phyloP scores from a whole-genome alignment of 768 basidiomycete species.

The Psilocybe sp. region DNA sequence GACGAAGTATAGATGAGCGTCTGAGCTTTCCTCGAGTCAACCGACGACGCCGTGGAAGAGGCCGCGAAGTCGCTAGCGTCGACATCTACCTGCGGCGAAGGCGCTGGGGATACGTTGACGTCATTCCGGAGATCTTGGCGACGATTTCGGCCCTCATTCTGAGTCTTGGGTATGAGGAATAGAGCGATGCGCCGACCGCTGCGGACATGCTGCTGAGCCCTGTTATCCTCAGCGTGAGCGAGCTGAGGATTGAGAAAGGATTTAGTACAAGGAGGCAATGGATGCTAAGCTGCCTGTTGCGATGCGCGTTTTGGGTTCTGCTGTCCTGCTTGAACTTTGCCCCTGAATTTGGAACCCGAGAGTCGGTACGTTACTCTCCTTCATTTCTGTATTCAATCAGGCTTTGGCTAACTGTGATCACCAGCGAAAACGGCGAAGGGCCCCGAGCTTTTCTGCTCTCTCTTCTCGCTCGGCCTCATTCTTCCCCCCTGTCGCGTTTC shows the following conservation, averaged over 20 bases:
- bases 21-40: conserved; percentile 78
- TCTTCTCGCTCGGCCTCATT: conserved; percentile 75
- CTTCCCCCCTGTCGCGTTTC: conserved; percentile 83
- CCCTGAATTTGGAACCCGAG: too few relatives aligned
- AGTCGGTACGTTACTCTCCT: conserved; percentile 1
- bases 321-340: too few relatives aligned
- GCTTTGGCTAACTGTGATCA: conserved; percentile 6
- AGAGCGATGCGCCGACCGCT: too few relatives aligned
- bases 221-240: too few relatives aligned
- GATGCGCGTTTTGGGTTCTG: too few relatives aligned
- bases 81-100: conserved; percentile 61
- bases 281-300: too few relatives aligned
- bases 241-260: too few relatives aligned
- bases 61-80: conserved; percentile 60
- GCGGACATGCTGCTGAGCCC: too few relatives aligned
- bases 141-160: too few relatives aligned
- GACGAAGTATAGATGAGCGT: conserved; percentile 68
- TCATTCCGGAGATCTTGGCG: too few relatives aligned
- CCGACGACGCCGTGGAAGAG: conserved; percentile 56
- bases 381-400: conserved; percentile 7
- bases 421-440: conserved; percentile 72
- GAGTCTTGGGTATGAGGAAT: too few relatives aligned
- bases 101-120: conserved; percentile 72
- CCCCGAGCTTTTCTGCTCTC: conserved; percentile 93
- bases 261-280: too few relatives aligned